Conservation (phyloP, 805 yeast genomes). For the Metschnikowia borealis region DNA sequence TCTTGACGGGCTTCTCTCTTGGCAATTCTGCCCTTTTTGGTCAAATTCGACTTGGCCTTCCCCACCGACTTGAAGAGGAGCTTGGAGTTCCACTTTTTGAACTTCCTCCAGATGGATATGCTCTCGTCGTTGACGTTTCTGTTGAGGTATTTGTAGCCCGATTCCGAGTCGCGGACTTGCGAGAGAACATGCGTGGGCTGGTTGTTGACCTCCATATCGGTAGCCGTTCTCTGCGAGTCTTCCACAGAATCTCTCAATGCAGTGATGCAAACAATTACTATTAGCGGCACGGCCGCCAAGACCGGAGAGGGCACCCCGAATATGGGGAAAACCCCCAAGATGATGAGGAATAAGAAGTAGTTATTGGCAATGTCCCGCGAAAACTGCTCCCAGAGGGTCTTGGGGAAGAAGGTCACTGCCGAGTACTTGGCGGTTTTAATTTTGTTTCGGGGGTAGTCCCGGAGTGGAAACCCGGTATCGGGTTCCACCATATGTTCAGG, state of each 20-base stretch:
- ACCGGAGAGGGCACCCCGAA: conserved; percentile 75
- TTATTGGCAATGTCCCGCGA: conserved; percentile 52
- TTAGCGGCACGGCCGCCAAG: conserved; percentile 74
- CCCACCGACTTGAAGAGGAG: conserved; percentile 26
- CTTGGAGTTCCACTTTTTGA: conserved; percentile 51
- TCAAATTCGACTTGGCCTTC: conserved; percentile 26
- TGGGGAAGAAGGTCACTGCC: conserved; percentile 54
- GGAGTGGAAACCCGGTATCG: conserved; percentile 26
- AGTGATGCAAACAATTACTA: conserved; percentile 71
- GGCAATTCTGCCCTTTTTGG: conserved; percentile 34
- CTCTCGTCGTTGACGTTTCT: conserved; percentile 60
- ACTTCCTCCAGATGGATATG: conserved; percentile 63
- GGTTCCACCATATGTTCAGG: conserved; percentile 54
- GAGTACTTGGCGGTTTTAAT: conserved; percentile 63
- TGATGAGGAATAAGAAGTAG: conserved; percentile 53
- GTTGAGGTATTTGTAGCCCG: conserved; percentile 38
- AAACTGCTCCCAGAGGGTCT: conserved; percentile 52
- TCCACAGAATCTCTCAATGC: conserved; percentile 77
- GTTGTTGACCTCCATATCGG: conserved; percentile 70
- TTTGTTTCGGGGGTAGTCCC: conserved; percentile 49
- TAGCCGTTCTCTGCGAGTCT: conserved; percentile 61
- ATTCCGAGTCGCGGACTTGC: conserved; percentile 35
- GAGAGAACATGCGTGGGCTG: conserved; percentile 62
- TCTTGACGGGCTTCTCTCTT: conserved; percentile 15
- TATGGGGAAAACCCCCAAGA: conserved; percentile 49